Conservation (phyloP, 2,329 filamentous ascomycete species). For the Diaporthe australafricana region DNA sequence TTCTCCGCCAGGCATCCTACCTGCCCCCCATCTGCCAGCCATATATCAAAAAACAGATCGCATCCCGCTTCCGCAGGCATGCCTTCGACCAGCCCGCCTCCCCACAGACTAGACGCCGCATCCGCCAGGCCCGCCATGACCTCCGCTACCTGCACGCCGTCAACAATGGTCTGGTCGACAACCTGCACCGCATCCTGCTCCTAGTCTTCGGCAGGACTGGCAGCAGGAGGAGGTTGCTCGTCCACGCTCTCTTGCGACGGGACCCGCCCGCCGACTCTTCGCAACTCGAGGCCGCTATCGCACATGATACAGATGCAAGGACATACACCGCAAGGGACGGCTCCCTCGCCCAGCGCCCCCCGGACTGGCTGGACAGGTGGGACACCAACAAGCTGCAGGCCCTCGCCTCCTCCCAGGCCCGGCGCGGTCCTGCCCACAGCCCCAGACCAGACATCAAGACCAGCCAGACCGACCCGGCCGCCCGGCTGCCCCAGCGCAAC, state of each 20-base stretch:
- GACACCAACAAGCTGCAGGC: slow-evolving; percentile 56
- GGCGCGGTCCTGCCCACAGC: slow-evolving; percentile 43
- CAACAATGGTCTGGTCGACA: slow-evolving; percentile 59
- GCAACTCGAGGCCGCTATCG: slow-evolving; percentile 49
- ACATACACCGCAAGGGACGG: slow-evolving; percentile 17
- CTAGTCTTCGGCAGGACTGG: slow-evolving; percentile 66
- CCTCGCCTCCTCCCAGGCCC: slow-evolving; percentile 56
- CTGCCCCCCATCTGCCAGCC: slow-evolving; percentile 64
- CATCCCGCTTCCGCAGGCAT: slow-evolving; percentile 58
- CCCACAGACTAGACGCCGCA: slow-evolving; percentile 40
- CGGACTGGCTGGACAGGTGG: slow-evolving; percentile 63
- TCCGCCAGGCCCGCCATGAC: slow-evolving; percentile 54
- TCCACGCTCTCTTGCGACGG: slow-evolving; percentile 51
- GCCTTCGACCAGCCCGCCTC: slow-evolving; percentile 41
- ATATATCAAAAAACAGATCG: slow-evolving; percentile 57
- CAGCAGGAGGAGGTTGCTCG: slow-evolving; percentile 60
- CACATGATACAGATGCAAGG: background rate
- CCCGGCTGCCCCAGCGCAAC: slow-evolving; percentile 55
- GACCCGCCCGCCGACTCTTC: slow-evolving; percentile 54
- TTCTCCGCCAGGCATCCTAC: slow-evolving; percentile 72
- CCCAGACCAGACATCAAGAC: slow-evolving; percentile 45
- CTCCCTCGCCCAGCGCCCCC: slow-evolving; percentile 19
- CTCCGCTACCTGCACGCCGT: slow-evolving; percentile 64
- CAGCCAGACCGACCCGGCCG: slow-evolving; percentile 49
- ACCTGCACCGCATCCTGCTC: slow-evolving; percentile 60